Conservation (phyloP, 2,329 filamentous ascomycete species). For the Amylocarpus encephaloides region DNA sequence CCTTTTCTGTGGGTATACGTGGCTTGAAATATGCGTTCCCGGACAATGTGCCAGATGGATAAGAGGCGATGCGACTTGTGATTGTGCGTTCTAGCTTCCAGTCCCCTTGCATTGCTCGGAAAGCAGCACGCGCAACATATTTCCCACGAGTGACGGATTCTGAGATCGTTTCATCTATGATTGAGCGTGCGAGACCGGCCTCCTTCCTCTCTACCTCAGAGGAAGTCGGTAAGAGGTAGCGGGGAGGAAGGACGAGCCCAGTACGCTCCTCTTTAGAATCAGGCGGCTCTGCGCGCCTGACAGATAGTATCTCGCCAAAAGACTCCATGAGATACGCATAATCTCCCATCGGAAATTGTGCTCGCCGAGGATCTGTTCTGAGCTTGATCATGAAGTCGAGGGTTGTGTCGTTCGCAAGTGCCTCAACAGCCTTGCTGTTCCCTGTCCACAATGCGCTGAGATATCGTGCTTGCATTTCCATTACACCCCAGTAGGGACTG, state of each 20-base stretch:
- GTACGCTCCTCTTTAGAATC: slow-evolving; percentile 31
- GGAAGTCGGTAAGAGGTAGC: slow-evolving; percentile 41
- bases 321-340: slow-evolving; percentile 71
- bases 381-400: slow-evolving; percentile 25
- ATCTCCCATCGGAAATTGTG: slow-evolving; percentile 79
- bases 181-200: slow-evolving; percentile 39
- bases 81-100: slow-evolving; percentile 60
- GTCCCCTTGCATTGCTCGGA: slow-evolving; percentile 61
- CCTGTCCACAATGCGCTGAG: slow-evolving; percentile 54
- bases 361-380: slow-evolving; percentile 34
- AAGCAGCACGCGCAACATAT: slow-evolving; percentile 61
- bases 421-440: slow-evolving; percentile 21
- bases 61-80: slow-evolving; percentile 45
- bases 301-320: slow-evolving; percentile 52
- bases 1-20: slow-evolving; percentile 46
- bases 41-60: slow-evolving; percentile 58
- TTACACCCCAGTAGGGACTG: slow-evolving; percentile 78
- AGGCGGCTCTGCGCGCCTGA: slow-evolving; percentile 36
- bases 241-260: slow-evolving; percentile 38
- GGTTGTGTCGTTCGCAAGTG: slow-evolving; percentile 20
- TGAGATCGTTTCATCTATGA: slow-evolving; percentile 14
- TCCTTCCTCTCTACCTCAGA: slow-evolving; percentile 37
- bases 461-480: slow-evolving; percentile 77
- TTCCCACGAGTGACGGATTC: slow-evolving; percentile 28
- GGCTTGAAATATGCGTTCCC: slow-evolving; percentile 62